Evolutionary conservation across 2,329 filamentous ascomycete genomes (phyloP), one percentile per base, ranked within the genome.

Genomic region (Orbilia blumenaviensis): DNA sequence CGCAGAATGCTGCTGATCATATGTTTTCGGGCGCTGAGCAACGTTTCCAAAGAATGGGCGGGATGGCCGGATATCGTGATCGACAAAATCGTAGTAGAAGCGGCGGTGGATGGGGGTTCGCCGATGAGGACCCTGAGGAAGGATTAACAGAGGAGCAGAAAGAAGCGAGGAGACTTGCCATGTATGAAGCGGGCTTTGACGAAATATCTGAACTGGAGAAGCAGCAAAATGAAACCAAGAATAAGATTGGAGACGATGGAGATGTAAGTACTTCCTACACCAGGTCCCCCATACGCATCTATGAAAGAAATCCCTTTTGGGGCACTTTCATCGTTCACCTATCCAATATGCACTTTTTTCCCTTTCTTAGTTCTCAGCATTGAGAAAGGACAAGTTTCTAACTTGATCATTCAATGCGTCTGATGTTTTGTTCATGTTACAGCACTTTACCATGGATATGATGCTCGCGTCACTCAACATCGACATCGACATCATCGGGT

Each of bases 391-490:
- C 69, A 74, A 74, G 69, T 62, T 61, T 66, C 62, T 56, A 67
- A 74, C 69, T 64, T 69, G 73, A 36, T 58, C 64, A 61, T 66
- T 77, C 54, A 67, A 68, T 77, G 64, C 61, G 77, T 79, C 77
- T 54, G 63, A 78, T 60, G 25, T 50, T 18, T 36, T 29, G 32
- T 41, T 63, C 23, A 32, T 67, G 63, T 29, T 56, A 16, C 56
- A 83, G 80, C 79, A 81, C 27, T 83, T 84, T 68, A 83, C 82
- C 27, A 83, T 84, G 82, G 72, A 80, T 14, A 81, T 81, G 80
- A 84, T 84, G 83, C 79, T 84, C 61, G 80, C 80, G 66, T 83
- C 81, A 60, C 78, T 84, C 50, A 80, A 82, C 66, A 83, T 84
- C 42, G 82, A 83, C 34, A 78, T 81, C 5, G 80, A 81, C 7